phyloP scores from a whole-genome alignment of 306 rosid species.

The Aeschynomene evenia region DNA sequence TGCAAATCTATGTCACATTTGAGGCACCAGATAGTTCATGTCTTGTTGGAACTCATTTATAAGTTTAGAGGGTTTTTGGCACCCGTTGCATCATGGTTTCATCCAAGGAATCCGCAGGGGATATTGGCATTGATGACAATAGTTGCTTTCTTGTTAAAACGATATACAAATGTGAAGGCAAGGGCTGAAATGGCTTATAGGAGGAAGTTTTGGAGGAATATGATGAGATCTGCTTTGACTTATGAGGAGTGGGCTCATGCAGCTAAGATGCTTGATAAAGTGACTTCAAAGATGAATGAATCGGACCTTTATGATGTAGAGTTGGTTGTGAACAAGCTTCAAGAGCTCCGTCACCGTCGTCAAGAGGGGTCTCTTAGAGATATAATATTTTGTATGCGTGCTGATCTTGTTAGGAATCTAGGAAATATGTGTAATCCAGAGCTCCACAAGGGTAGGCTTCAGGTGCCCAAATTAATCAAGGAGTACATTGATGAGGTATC shows the following conservation, averaged over 20 bases:
- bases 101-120: conserved; percentile 93
- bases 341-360: conserved; percentile 83
- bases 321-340: conserved; percentile 79
- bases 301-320: conserved; percentile 79
- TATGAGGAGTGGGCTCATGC: conserved; percentile 99
- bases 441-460: conserved; percentile 89
- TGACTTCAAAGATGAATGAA: conserved; percentile 83
- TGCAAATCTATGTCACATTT: conserved; percentile 77
- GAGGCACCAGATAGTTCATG: conserved; percentile 53
- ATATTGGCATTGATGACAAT: conserved; percentile 85
- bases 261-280: conserved; percentile 96
- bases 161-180: conserved; percentile 71
- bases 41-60: conserved; percentile 42
- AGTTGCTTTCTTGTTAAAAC: conserved; percentile 78
- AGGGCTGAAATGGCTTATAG: conserved; percentile 91
- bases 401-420: conserved; percentile 87
- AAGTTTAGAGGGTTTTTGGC: conserved; percentile 49
- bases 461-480: conserved; percentile 78
- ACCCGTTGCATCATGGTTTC: conserved; percentile 67
- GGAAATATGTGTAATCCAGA: conserved; percentile 96
- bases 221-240: conserved; percentile 90
- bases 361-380: conserved; percentile 81
- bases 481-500: conserved; percentile 89
- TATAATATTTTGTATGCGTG: conserved; percentile 89
- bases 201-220: conserved; percentile 91